Percentiles rank a stretch among this genome's conserved stretches.
phyloP scores from a whole-genome alignment of 1,139 yeast species.

The Taiozyma sp. region DNA sequence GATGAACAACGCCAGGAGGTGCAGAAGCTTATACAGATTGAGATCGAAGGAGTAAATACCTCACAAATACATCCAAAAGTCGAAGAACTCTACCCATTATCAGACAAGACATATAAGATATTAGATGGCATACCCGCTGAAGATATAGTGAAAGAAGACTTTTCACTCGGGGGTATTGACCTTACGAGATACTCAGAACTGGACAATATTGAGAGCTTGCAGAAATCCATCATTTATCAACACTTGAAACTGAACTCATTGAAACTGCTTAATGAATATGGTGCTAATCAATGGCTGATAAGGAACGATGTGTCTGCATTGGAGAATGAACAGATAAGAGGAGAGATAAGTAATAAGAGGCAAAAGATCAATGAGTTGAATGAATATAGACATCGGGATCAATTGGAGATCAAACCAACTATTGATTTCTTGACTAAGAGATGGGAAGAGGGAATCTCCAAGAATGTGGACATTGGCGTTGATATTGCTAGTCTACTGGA shows the following conservation, averaged over 20 bases:
- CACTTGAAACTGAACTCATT: conserved; percentile 11
- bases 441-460: conserved; percentile 18
- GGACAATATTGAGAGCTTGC: conserved; percentile 11
- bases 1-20: conserved; percentile 14
- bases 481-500: conserved; percentile 3
- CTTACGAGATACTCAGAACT: conserved; percentile 13
- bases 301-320: conserved; percentile 12
- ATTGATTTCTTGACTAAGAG: conserved; percentile 16
- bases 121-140: conserved; percentile 1
- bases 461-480: conserved; percentile 19
- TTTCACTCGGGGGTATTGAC: conserved; percentile 20
- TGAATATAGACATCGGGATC: conserved; percentile 10
- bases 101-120: neutral
- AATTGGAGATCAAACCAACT: conserved; percentile 12
- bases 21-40: conserved; percentile 12
- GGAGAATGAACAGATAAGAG: conserved; percentile 7
- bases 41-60: conserved; percentile 4
- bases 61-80: conserved; percentile 10
- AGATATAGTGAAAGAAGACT: conserved; percentile 5
- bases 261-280: conserved; percentile 6
- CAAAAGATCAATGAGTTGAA: conserved; percentile 16
- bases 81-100: conserved; percentile 1
- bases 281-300: conserved; percentile 16
- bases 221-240: conserved; percentile 16
- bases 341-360: conserved; percentile 10